Evolutionary conservation across 2,329 filamentous ascomycete genomes (phyloP).

Genomic region (Fusarium keratoplasticum): DNA sequence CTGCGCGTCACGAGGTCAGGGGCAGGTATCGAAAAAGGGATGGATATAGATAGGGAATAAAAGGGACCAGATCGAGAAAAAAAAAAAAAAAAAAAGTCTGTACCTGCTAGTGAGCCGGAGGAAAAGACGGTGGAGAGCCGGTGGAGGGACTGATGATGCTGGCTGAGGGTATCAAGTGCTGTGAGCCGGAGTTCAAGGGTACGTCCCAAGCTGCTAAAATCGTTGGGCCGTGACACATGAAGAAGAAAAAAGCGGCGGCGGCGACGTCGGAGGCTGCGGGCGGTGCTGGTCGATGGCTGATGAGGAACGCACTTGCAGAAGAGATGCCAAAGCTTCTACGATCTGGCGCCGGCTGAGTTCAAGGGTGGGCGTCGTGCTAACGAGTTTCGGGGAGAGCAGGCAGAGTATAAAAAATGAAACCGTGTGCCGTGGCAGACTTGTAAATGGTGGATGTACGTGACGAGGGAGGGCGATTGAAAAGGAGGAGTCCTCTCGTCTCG

Average conservation of each 20-base stretch:
- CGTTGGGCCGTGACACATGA: conserved; percentile 33
- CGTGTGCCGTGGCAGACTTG: conserved; percentile 11
- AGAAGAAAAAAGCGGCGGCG: conserved; percentile 28
- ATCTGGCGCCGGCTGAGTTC: conserved; percentile 24
- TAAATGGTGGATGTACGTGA: conserved; percentile 13
- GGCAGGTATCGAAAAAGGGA: conserved; percentile 24
- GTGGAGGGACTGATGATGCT: conserved; percentile 37
- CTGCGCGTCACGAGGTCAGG: conserved; percentile 39
- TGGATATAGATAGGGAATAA: conserved; percentile 24
- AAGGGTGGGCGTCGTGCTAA: conserved; percentile 11
- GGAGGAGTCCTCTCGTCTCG: conserved; percentile 21
- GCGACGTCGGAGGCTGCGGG: conserved; percentile 26
- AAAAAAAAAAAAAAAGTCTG: conserved; percentile 20
- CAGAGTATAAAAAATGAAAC: conserved; percentile 8
- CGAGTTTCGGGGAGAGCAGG: conserved; percentile 4
- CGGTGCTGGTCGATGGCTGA: conserved; percentile 9
- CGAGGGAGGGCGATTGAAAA: conserved; percentile 28
- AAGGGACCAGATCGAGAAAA: conserved; percentile 12
- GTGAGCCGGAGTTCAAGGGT: conserved; percentile 25
- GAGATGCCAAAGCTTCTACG: conserved; percentile 14
- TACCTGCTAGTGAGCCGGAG: conserved; percentile 38
- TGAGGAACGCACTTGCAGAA: conserved; percentile 20
- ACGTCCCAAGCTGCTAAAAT: conserved; percentile 27
- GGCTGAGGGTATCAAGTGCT: conserved; percentile 35
- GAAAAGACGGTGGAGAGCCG: conserved; percentile 44